A percentile compares a stretch with the other conserved stretches of the same genome.
These are phyloP conservation scores for Phoma sp. DNA, from an alignment of 2,329 filamentous ascomycete genomes.

Conservation along the genomic window DNA sequence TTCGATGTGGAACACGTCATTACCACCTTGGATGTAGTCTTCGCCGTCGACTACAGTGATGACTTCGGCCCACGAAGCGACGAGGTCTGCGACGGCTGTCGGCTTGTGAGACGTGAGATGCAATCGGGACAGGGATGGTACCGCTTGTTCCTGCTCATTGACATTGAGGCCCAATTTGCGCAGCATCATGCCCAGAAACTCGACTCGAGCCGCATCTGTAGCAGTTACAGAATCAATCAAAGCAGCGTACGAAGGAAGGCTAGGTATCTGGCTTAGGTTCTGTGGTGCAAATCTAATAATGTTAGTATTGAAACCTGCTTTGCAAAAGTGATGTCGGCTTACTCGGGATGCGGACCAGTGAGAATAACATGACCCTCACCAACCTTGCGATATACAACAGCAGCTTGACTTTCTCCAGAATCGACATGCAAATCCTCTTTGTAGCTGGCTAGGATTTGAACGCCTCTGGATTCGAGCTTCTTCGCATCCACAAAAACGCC, in stretches of 20 bases:
- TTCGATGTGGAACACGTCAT: constrained; percentile 81
- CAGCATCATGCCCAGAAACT: constrained; percentile 81
- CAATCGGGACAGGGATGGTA: constrained; percentile 80
- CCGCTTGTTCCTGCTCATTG: constrained; percentile 68
- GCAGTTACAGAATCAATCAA: constrained; percentile 70
- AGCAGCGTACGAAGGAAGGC: constrained; percentile 71
- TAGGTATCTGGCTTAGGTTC: constrained; percentile 73
- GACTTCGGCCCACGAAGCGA: constrained; percentile 70
- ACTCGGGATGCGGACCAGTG: constrained; percentile 93
- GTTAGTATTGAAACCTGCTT: background rate
- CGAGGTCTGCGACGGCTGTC: constrained; percentile 68
- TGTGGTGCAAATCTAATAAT: constrained; percentile 74
- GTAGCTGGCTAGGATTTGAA: constrained; percentile 85
- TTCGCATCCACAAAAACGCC: constrained; percentile 87
- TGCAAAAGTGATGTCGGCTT: constrained; percentile 36
- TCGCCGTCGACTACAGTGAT: constrained; percentile 69
- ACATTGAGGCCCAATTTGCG: constrained; percentile 81
- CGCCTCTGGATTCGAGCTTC: constrained; percentile 64
- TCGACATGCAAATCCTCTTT: constrained; percentile 76
- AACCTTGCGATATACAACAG: constrained; percentile 81
- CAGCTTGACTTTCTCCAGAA: constrained; percentile 73
- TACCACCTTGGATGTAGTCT: constrained; percentile 78
- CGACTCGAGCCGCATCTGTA: constrained; percentile 72
- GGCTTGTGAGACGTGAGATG: constrained; percentile 77
- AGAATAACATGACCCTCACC: constrained; percentile 80